Evolutionary conservation across 1,284 basidiomycete species (phyloP).

Genomic region (Fomitiporia mediterranea): DNA sequence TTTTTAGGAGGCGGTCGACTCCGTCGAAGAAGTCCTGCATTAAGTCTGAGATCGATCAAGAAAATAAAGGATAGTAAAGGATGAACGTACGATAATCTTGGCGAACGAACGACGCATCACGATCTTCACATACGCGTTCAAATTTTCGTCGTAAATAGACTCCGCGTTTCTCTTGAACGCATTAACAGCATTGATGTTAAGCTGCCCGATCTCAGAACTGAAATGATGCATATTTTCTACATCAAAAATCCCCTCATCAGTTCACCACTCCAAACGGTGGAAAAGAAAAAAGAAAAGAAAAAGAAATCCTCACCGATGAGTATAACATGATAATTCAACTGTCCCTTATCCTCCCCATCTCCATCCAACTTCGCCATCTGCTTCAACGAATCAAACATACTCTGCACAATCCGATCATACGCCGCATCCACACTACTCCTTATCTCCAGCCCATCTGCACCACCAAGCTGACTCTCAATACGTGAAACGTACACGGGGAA

Average conservation of each 20-base stretch:
- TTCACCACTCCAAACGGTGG: too few species aligned
- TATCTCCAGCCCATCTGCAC: conserved; percentile 72
- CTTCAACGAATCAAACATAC: conserved; percentile 90
- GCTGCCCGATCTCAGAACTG: conserved; percentile 70
- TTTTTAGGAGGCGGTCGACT: conserved; percentile 80
- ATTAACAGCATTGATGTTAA: conserved; percentile 65
- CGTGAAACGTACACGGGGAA: conserved; percentile 87
- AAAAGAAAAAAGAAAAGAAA: too few species aligned
- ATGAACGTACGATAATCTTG: conserved; percentile 73
- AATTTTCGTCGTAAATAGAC: conserved; percentile 83
- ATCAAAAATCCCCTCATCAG: conserved; percentile 14
- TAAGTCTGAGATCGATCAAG: conserved; percentile 1
- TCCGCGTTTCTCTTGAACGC: conserved; percentile 74
- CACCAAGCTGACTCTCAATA: conserved; percentile 84
- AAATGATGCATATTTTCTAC: conserved; percentile 97
- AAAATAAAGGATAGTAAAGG: neutral
- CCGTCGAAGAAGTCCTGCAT: conserved; percentile 91
- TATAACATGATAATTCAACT: conserved; percentile 94
- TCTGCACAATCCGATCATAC: conserved; percentile 83
- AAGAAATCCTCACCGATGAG: conserved; percentile 71
- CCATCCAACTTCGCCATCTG: conserved; percentile 93
- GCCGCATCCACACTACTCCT: conserved; percentile 75
- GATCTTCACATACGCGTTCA: conserved; percentile 82
- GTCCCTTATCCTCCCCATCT: conserved; percentile 91
- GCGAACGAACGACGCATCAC: conserved; percentile 84